phyloP scores from a whole-genome alignment of 768 basidiomycete species.

The Sarcodon sp. region DNA sequence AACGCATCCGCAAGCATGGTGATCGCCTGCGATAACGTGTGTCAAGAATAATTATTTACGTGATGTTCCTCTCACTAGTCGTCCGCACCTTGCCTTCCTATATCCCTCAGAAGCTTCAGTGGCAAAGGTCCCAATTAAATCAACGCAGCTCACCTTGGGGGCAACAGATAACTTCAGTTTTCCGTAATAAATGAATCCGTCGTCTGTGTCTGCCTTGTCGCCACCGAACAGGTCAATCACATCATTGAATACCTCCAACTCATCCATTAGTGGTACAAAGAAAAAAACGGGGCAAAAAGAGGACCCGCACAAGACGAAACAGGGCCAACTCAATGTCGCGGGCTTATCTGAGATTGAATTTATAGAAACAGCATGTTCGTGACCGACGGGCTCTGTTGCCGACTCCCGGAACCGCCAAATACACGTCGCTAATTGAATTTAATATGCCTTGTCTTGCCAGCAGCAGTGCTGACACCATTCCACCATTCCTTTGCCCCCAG shows the following conservation, averaged over 20 bases:
- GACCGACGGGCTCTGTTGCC: no score
- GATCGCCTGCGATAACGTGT: conserved; percentile 32
- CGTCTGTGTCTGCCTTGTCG: neutral
- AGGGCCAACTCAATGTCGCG: no score
- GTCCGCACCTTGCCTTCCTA: neutral
- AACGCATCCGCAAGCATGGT: conserved; percentile 63
- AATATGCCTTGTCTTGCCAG: neutral
- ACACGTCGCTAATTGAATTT: neutral
- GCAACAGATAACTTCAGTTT: neutral
- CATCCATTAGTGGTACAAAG: neutral
- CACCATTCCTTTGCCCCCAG: conserved; percentile 61
- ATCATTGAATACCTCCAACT: neutral
- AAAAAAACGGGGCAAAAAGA: neutral
- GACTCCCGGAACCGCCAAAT: neutral
- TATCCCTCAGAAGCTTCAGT: neutral
- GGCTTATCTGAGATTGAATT: no score
- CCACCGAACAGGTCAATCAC: neutral
- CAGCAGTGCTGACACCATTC: conserved; percentile 41
- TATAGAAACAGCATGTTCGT: no score
- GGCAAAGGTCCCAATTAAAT: neutral
- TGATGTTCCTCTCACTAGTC: no score
- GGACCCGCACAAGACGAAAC: neutral
- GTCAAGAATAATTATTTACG: no score
- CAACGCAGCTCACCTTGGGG: neutral
- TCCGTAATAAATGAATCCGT: neutral